phyloP scores from a whole-genome alignment of 495 filamentous ascomycete genomes.

The Xylaria grammica region DNA sequence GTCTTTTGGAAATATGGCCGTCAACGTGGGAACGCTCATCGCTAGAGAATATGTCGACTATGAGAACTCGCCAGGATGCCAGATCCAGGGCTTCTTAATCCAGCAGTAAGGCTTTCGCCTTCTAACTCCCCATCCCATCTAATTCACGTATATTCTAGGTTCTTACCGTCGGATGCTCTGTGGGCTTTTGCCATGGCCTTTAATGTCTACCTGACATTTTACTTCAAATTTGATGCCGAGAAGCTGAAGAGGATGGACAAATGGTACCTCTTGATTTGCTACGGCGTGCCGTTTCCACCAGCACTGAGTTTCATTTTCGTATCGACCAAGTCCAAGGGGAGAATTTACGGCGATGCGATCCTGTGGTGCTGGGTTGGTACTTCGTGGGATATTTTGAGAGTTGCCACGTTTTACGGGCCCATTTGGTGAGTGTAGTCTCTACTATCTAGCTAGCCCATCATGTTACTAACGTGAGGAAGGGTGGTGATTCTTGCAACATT shows the following conservation, averaged over 20 bases:
- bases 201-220: slow-evolving; percentile 89
- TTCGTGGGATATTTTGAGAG: slow-evolving; percentile 73
- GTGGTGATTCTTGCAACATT: slow-evolving; percentile 71
- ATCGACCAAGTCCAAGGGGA: slow-evolving; percentile 49
- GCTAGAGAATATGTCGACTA: slow-evolving; percentile 61
- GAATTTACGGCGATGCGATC: slow-evolving; percentile 77
- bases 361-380: slow-evolving; percentile 83
- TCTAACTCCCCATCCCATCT: slow-evolving; percentile 8
- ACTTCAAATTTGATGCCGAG: slow-evolving; percentile 71
- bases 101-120: slow-evolving; percentile 62
- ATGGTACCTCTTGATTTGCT: slow-evolving; percentile 73
- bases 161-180: slow-evolving; percentile 77
- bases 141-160: slow-evolving; percentile 53
- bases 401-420: slow-evolving; percentile 81
- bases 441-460: background rate
- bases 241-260: slow-evolving; percentile 73
- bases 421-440: slow-evolving; percentile 64
- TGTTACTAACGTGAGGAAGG: slow-evolving; percentile 39
- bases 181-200: slow-evolving; percentile 87
- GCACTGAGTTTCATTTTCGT: slow-evolving; percentile 73
- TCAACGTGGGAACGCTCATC: slow-evolving; percentile 80
- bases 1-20: slow-evolving; percentile 81
- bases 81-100: slow-evolving; percentile 75
- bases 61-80: slow-evolving; percentile 62
- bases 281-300: slow-evolving; percentile 76